Base-by-base conservation (phyloP, 768 basidiomycete species). In the Boletellus sp. region DNA sequence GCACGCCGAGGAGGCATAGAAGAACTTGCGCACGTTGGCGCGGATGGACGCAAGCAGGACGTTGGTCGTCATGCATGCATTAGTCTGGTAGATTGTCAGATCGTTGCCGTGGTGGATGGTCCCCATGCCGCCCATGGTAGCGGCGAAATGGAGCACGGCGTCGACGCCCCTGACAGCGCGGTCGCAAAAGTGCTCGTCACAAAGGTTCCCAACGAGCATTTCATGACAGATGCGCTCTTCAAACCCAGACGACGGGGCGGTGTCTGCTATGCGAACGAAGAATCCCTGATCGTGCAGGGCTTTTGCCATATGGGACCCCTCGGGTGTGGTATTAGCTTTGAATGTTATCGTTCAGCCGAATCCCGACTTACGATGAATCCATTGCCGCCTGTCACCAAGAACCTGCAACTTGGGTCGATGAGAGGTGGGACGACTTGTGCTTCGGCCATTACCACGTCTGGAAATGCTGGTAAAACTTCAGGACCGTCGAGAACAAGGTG, bases 111-210 rank as follows among this genome's bases (percentile, higher is more conserved):
- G 56, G 53, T 83, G 80, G 40, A 83, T 84, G 0, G 74, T 73
- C 2, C 82, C 82, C 83, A 84, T 84, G 0, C 82, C 82, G 4
- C 80, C 81, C 81, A 81, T 82, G 19, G 70, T 77, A 2, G 81
- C 81, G 11, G 82, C 79, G 53, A 83, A 77, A 59, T 84, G 81
- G 17, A 81, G 64, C 22, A 84, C 71, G 7, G 64, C 69, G 42
- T 73, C 54, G 0, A 78, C 68, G 24, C 67, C 75, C n/a, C 56
- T 59, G 7, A 78, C 68, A 1, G 59, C 73, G 3, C 56, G 62
- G 13, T 64, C 48, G 54, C 74, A 78, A 42, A 75, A 64, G 12
- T 62, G 51, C 4, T 55, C 59, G 34, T 81, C 74, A 52, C 74
- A 74, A 3, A 83, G 69, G 53, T 80, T 69, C 1, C 79, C 80